A percentile compares a stretch with the other conserved stretches of the same genome.
Conservation (phyloP, 2,329 filamentous ascomycete genomes). For the Microsporum audouinii region DNA sequence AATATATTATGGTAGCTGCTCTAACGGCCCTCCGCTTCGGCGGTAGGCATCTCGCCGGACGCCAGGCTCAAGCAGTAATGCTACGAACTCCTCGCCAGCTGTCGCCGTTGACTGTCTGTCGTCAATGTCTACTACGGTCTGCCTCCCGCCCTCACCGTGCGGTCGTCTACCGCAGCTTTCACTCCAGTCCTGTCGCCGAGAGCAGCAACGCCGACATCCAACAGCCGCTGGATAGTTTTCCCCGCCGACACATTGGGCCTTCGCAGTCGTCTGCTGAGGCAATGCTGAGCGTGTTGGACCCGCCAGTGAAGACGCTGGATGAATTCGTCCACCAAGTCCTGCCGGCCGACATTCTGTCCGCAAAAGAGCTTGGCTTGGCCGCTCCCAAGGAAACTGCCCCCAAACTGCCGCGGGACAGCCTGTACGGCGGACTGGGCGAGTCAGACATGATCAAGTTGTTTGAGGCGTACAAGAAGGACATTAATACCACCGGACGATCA, state of each 20-base stretch:
- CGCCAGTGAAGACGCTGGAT: slow-evolving; percentile 61
- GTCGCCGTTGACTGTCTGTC: slow-evolving; percentile 22
- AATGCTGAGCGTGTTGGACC: slow-evolving; percentile 72
- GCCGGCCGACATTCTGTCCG: slow-evolving; percentile 64
- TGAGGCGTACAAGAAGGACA: slow-evolving; percentile 41
- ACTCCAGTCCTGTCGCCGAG: slow-evolving; percentile 76
- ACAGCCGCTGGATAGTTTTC: slow-evolving; percentile 50
- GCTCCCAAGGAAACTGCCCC: slow-evolving; percentile 31
- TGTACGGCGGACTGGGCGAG: slow-evolving; percentile 37
- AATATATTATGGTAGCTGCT: slow-evolving; percentile 11
- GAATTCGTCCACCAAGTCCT: slow-evolving; percentile 78
- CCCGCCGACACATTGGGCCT: slow-evolving; percentile 78
- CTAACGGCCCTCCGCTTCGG: slow-evolving; percentile 13
- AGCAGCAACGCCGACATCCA: slow-evolving; percentile 30
- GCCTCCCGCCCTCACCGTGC: slow-evolving; percentile 14
- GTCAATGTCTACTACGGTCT: slow-evolving; percentile 21
- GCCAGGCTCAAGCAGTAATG: slow-evolving; percentile 2
- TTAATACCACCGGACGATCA: slow-evolving; percentile 48
- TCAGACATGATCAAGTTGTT: slow-evolving; percentile 33
- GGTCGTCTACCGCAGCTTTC: slow-evolving; percentile 43
- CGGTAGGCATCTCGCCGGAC: slow-evolving; percentile 11
- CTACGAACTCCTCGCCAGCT: slow-evolving; percentile 12
- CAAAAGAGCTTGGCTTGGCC: slow-evolving; percentile 50
- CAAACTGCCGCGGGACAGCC: slow-evolving; percentile 30
- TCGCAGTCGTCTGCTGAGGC: slow-evolving; percentile 54